Percentiles rank a stretch among this genome's conserved stretches.
Conservation (phyloP, 371 early-diverging fungal genomes). For the Circinella minor region DNA sequence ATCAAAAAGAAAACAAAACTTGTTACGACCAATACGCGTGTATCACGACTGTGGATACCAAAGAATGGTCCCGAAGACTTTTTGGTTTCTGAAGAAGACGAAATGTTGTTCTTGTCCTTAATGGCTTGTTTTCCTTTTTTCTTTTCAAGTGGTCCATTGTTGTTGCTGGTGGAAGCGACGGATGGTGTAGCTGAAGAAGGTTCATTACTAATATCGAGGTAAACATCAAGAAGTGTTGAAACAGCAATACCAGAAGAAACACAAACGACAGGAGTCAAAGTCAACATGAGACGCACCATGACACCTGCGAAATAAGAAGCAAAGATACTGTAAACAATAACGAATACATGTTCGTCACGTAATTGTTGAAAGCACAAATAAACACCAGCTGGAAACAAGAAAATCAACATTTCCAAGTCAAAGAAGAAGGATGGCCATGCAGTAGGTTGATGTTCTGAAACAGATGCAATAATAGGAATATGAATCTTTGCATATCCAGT, state of each 20-base stretch:
- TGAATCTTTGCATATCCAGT: slow-evolving; percentile 98
- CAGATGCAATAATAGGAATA: slow-evolving; percentile 99
- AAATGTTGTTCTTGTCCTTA: slow-evolving; percentile 10
- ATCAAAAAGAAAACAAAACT: slow-evolving; percentile 70
- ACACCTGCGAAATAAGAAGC: slow-evolving; percentile 99
- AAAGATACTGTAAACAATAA: slow-evolving; percentile 92
- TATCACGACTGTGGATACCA: slow-evolving; percentile 48
- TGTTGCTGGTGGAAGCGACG: slow-evolving; percentile 6
- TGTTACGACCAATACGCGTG: slow-evolving; percentile 53
- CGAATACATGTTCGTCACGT: slow-evolving; percentile 95
- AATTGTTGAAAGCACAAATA: slow-evolving; percentile 94
- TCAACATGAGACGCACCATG: slow-evolving; percentile 98
- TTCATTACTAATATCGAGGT: slow-evolving; percentile 53
- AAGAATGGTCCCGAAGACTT: slow-evolving; percentile 37
- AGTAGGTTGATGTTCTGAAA: slow-evolving; percentile 99
- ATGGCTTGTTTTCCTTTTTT: slow-evolving; percentile 16
- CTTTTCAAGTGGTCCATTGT: slow-evolving; percentile 22
- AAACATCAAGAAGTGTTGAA: slow-evolving; percentile 84
- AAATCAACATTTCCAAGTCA: slow-evolving; percentile 93
- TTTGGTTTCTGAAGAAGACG: slow-evolving; percentile 12
- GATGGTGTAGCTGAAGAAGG: slow-evolving; percentile 10
- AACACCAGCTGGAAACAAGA: slow-evolving; percentile 95
- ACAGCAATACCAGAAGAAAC: slow-evolving; percentile 92
- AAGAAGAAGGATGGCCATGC: slow-evolving; percentile 99
- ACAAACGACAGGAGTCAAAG: slow-evolving; percentile 97